phyloP scores from a whole-genome alignment of 495 filamentous ascomycete genomes.

The Xylaria scruposa region DNA sequence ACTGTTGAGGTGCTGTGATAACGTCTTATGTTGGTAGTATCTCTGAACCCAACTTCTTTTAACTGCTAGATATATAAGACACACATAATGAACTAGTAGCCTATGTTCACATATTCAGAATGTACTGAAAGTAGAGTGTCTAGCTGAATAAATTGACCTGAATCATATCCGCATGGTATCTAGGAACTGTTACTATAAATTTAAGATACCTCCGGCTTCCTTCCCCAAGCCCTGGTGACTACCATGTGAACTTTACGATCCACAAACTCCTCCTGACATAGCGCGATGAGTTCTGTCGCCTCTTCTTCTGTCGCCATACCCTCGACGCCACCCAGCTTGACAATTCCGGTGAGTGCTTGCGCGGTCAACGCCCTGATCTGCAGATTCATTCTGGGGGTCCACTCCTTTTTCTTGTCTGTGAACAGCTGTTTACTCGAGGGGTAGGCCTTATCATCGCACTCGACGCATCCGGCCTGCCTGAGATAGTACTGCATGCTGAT shows the following conservation, averaged over 20 bases:
- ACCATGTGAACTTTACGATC: constrained; percentile 14
- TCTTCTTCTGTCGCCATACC: constrained; percentile 23
- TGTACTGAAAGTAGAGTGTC: neutral
- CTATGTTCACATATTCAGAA: too few species aligned
- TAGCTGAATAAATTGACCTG: neutral
- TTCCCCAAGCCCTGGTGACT: constrained; percentile 18
- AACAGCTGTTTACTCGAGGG: constrained; percentile 1
- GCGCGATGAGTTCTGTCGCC: constrained; percentile 1
- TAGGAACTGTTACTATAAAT: neutral
- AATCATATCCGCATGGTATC: neutral
- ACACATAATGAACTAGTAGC: too few species aligned
- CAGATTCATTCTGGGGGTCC: constrained; percentile 10
- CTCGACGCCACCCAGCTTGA: constrained; percentile 15
- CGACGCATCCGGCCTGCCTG: constrained; percentile 6
- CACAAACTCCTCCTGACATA: neutral
- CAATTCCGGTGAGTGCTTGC: constrained; percentile 12
- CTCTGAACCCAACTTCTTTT: neutral
- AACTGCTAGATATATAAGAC: too few species aligned
- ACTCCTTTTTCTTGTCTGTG: neutral
- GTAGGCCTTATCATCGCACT: constrained; percentile 21
- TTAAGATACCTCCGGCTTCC: constrained; percentile 7
- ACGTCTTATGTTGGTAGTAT: neutral
- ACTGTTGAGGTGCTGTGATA: neutral
- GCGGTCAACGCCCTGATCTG: neutral
- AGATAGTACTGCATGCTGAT: constrained; percentile 17